Conservation (phyloP, 192 early-diverging fungal genomes). For the Haplosporangium gracile region DNA sequence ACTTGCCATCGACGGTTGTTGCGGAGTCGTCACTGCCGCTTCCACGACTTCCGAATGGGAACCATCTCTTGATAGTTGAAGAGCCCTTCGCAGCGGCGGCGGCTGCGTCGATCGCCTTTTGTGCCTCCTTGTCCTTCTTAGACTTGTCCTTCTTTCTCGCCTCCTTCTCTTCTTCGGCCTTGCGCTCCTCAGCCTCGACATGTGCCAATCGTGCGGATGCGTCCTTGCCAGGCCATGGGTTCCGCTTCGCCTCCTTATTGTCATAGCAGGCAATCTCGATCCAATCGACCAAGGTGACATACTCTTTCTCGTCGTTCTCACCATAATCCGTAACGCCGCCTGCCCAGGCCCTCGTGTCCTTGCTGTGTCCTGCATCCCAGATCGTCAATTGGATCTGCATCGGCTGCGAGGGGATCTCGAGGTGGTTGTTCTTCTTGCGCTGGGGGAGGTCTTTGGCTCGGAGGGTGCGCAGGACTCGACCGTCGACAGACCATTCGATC, state of each 20-base stretch:
- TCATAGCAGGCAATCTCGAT: slow-evolving; percentile 33
- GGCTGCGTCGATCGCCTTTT: slow-evolving; percentile 1
- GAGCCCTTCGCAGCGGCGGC: background rate
- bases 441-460: slow-evolving; percentile 25
- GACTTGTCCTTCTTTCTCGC: background rate
- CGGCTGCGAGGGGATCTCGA: slow-evolving; percentile 21
- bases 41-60: background rate
- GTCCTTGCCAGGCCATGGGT: slow-evolving; percentile 34
- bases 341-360: slow-evolving; percentile 30
- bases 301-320: slow-evolving; percentile 26
- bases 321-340: slow-evolving; percentile 46
- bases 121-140: background rate
- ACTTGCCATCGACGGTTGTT: background rate
- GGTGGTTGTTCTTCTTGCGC: background rate
- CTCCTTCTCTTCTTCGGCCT: slow-evolving; percentile 5
- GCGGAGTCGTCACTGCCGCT: background rate
- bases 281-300: slow-evolving; percentile 31
- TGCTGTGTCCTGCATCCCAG: slow-evolving; percentile 44
- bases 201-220: slow-evolving; percentile 14
- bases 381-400: slow-evolving; percentile 40
- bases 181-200: background rate
- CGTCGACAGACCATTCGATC: slow-evolving; percentile 53
- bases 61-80: background rate
- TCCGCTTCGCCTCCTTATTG: slow-evolving; percentile 13
- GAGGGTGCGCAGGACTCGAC: slow-evolving; percentile 41